Evolutionary conservation across 345 rosid species (phyloP).

Genomic region (Pelargonium nanum): DNA sequence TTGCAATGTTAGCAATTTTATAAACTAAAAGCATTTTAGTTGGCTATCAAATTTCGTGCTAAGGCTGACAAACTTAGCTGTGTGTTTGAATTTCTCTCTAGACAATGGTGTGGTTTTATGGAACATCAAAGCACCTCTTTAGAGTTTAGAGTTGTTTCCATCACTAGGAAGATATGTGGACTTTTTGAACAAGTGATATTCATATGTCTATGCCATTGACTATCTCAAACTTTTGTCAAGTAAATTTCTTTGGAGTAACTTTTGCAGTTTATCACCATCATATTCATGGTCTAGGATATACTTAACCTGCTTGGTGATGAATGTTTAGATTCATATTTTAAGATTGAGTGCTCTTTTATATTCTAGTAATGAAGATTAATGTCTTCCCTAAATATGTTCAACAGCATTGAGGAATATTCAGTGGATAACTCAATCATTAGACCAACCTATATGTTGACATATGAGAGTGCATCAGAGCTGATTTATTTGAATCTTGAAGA

Average conservation of each 20-base stretch:
- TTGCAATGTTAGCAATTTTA: no score
- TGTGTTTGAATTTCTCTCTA: neutral
- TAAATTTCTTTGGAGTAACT: no score
- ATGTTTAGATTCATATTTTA: neutral
- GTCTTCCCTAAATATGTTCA: constrained; percentile 12
- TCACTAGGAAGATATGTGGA: neutral
- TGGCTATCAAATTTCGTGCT: neutral
- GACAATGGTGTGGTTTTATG: neutral
- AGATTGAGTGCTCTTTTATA: no score
- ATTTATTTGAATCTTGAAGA: constrained; percentile 82
- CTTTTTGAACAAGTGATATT: neutral
- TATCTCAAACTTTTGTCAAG: neutral
- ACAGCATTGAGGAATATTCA: constrained; percentile 79
- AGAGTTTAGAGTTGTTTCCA: neutral
- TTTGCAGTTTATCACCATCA: neutral
- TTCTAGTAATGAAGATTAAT: constrained; percentile 1
- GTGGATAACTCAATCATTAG: constrained; percentile 67
- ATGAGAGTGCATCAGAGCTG: constrained; percentile 89
- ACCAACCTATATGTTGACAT: constrained; percentile 96
- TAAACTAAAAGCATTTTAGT: neutral
- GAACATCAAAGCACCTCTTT: neutral
- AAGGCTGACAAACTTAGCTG: neutral
- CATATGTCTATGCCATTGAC: neutral
- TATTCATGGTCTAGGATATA: neutral
- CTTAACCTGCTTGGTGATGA: neutral